Base-by-base conservation (phyloP, 306 rosid species). In the Hylodesmum podocarpum region DNA sequence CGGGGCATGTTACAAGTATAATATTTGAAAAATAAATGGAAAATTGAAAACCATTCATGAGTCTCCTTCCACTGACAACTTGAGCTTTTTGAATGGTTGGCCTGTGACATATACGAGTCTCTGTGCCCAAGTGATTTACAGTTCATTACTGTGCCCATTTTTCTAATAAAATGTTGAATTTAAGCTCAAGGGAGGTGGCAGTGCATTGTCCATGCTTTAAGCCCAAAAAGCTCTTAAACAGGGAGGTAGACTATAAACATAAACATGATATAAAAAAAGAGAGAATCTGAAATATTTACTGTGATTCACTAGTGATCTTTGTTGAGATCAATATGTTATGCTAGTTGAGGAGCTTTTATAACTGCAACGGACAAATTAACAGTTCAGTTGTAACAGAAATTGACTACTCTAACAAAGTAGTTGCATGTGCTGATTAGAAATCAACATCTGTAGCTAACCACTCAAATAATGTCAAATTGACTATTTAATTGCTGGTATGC, bases 361-460 rank as follows among this genome's bases (percentile, higher is more conserved):
- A 44, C 71, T 46, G 49, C 39, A 74, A 49, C 1, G 6, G 36
- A 61, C 34, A 46, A 33, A 75, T 25, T 1, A 21, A 22, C 27
- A 33, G 5, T 75, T 47, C 72, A 11, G 50, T 75, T 75, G 1
- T 18, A 34, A 51, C 22, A 34, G 69, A 33, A 31, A 15, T 58
- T 49, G 18, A 65, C 31, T 36, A 24, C 80, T 49, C 55, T 37
- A 64, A n/a, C 41, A 29, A 2, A 6, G 47, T 13, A 54, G 18
- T 72, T 53, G 33, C 76, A n/a, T 57, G 41, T 47, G 37, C 7
- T 46, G 79, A 33, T 47, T 75, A 33, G 41, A 34, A 49, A 64
- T 65, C 43, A 41, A 49, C 53, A 64, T 22, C 24, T 64, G 53
- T 57, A 36, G 22, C 44, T 37, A 9, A 65, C 43, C 37, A 65